Conservation (phyloP, 163 green algal species). For the Dunaliella salina region DNA sequence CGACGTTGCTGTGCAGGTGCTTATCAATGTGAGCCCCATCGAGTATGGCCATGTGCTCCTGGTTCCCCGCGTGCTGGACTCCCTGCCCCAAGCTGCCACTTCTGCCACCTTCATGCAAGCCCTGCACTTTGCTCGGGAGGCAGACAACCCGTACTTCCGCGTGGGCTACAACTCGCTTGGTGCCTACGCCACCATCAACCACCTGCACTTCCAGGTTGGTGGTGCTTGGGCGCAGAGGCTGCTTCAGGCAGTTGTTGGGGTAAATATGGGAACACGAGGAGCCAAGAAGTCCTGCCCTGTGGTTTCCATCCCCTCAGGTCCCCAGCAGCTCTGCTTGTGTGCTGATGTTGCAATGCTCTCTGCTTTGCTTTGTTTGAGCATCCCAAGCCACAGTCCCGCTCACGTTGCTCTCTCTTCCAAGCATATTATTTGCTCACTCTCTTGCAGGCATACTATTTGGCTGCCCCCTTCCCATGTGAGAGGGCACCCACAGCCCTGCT, state of each 20-base stretch:
- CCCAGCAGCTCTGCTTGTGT: not conserved
- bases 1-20: constrained; percentile 36
- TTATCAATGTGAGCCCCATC: constrained; percentile 98
- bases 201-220: constrained; percentile 94
- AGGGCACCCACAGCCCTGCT: constrained; percentile 60
- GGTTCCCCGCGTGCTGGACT: constrained; percentile 78
- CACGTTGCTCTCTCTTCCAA: constrained; percentile 20
- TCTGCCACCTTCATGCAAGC: constrained; percentile 67
- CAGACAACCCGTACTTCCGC: constrained; percentile 85
- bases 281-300: no score
- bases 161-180: constrained; percentile 96
- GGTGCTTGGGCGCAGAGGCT: no score
- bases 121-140: constrained; percentile 84
- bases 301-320: not conserved
- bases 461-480: constrained; percentile 80
- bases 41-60: constrained; percentile 99
- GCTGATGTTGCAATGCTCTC: not conserved
- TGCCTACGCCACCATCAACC: constrained; percentile 98
- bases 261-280: no score
- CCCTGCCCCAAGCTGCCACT: constrained; percentile 65
- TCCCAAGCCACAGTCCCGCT: no score
- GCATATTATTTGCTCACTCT: constrained; percentile 88
- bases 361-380: not conserved
- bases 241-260: no score
- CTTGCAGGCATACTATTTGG: constrained; percentile 85